These are phyloP conservation scores for Westerdykella ornata DNA, from an alignment of 2,329 filamentous ascomycete genomes.

Conservation along the genomic window DNA sequence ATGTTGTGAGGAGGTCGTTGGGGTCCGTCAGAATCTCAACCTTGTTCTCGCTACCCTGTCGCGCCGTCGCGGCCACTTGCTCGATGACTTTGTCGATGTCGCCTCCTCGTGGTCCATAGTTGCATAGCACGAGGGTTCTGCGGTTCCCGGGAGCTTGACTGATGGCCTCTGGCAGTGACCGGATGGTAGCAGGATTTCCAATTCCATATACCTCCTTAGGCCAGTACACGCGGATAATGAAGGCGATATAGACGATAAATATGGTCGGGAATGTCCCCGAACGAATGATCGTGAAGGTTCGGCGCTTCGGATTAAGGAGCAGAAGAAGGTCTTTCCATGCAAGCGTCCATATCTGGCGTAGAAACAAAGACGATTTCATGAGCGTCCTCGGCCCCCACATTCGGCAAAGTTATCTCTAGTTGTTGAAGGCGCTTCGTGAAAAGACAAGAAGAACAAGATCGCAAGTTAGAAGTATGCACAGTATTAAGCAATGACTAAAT, in stretches of 20 bases:
- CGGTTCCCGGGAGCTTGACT: constrained; percentile 49
- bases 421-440: too few species aligned
- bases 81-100: constrained; percentile 64
- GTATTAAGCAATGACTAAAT: too few species aligned
- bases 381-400: too few species aligned
- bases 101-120: constrained; percentile 60
- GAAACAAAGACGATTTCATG: constrained; percentile 21
- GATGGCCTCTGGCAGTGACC: constrained; percentile 58
- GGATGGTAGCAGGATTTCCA: constrained; percentile 53
- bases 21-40: constrained; percentile 49
- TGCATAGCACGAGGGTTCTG: constrained; percentile 65
- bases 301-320: constrained; percentile 43
- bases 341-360: constrained; percentile 48
- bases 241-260: constrained; percentile 36
- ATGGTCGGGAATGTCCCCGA: constrained; percentile 48
- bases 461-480: too few species aligned
- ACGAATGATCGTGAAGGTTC: constrained; percentile 46
- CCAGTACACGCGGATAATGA: constrained; percentile 62
- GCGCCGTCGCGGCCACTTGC: constrained; percentile 50
- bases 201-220: constrained; percentile 65
- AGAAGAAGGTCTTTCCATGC: constrained; percentile 49
- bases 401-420: too few species aligned
- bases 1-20: constrained; percentile 52
- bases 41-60: constrained; percentile 46
- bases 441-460: too few species aligned